These are phyloP conservation scores for Herpetomonas samuelpessoai DNA, from an alignment of 208 protist species.

Conservation along the genomic window DNA sequence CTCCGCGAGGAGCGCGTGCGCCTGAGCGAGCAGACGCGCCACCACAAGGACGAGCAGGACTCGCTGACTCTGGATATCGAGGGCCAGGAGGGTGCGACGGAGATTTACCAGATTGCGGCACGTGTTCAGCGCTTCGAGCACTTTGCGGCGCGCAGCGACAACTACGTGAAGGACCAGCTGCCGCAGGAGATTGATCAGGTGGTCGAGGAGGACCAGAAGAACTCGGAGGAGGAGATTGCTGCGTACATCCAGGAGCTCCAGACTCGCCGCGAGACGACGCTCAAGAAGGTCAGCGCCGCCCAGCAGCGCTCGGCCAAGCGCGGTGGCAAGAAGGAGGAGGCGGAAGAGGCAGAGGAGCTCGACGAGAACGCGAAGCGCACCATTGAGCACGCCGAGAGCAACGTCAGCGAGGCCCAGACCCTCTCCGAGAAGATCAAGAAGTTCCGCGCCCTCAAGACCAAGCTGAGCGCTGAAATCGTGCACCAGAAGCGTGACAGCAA, in stretches of 20 bases:
- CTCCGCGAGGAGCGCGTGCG: slow-evolving; percentile 48
- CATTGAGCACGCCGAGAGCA: slow-evolving; percentile 36
- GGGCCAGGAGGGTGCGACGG: slow-evolving; percentile 28
- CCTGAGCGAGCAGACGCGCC: slow-evolving; percentile 53
- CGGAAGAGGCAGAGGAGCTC: slow-evolving; percentile 8
- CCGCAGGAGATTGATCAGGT: slow-evolving; percentile 49
- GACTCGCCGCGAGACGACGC: slow-evolving; percentile 37
- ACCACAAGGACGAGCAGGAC: slow-evolving; percentile 82
- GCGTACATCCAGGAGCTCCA: slow-evolving; percentile 65
- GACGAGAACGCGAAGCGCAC: slow-evolving; percentile 40
- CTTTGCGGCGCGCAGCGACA: slow-evolving; percentile 31
- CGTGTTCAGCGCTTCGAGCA: slow-evolving; percentile 71
- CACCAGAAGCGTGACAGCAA: slow-evolving; percentile 39
- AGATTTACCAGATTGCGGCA: slow-evolving; percentile 59
- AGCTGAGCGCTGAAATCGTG: slow-evolving; percentile 51
- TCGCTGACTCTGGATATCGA: slow-evolving; percentile 64
- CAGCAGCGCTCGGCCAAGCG: slow-evolving; percentile 27
- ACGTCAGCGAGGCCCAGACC: slow-evolving; percentile 22
- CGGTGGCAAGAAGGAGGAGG: slow-evolving; percentile 12
- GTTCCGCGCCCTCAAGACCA: slow-evolving; percentile 59
- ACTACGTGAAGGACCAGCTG: slow-evolving; percentile 49
- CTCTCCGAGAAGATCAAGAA: slow-evolving; percentile 53
- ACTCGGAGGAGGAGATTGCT: slow-evolving; percentile 69
- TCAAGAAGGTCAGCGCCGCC: slow-evolving; percentile 37
- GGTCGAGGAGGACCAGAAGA: slow-evolving; percentile 41